These are phyloP conservation scores for Leucocoprinus sp. DNA, from an alignment of 768 basidiomycete genomes.

Conservation along the genomic window DNA sequence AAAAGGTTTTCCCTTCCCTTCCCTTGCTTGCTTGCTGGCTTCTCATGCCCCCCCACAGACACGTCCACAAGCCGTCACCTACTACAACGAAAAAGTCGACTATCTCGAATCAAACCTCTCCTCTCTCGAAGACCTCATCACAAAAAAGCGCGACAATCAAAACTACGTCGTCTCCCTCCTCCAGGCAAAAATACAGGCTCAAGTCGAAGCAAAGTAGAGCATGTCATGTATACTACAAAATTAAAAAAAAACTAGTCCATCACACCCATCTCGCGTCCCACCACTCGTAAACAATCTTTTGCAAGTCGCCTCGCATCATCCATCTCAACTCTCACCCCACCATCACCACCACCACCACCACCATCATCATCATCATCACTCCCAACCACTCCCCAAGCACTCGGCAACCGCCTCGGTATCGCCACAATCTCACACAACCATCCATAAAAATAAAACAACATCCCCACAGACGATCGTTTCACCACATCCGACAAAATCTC, in stretches of 20 bases:
- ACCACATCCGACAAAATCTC: conserved; percentile 62
- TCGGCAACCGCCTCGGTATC: conserved; percentile 58
- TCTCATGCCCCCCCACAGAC: conserved; percentile 43
- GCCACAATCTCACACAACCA: conserved; percentile 74
- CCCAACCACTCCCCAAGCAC: conserved; percentile 45
- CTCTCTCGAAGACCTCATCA: conserved; percentile 79
- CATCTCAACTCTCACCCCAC: conserved; percentile 40
- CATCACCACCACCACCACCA: conserved; percentile 7
- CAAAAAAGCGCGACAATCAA: conserved; percentile 87
- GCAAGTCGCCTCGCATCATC: conserved; percentile 64
- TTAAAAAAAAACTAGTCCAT: conserved; percentile 13
- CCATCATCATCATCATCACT: conserved; percentile 12
- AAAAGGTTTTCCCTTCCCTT: conserved; percentile 57
- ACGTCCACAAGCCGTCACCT: conserved; percentile 67
- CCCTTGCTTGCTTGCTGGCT: neutral
- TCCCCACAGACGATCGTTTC: conserved; percentile 68
- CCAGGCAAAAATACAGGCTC: conserved; percentile 47
- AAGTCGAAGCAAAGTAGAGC: conserved; percentile 18
- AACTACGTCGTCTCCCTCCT: conserved; percentile 65
- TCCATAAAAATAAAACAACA: conserved; percentile 84
- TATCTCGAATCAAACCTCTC: conserved; percentile 82
- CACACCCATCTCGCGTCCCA: conserved; percentile 70
- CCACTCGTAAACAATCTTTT: conserved; percentile 54
- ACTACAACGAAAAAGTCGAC: conserved; percentile 76
- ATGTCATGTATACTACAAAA: neutral